phyloP scores from a whole-genome alignment of 441 rosid species.

The Gossypium gossypioides region DNA sequence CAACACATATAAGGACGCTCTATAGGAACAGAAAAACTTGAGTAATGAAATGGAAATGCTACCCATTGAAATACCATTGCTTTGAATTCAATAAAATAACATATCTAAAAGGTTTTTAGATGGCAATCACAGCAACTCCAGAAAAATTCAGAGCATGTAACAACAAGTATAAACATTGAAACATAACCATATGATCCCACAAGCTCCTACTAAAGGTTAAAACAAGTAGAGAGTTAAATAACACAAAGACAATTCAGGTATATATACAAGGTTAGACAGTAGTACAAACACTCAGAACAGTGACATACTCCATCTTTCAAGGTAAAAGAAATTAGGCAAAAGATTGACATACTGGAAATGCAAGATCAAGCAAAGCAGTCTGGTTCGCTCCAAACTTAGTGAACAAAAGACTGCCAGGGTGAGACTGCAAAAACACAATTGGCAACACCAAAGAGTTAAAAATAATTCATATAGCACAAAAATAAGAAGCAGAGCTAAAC shows the following conservation, averaged over 20 bases:
- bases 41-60: not conserved
- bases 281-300: not conserved
- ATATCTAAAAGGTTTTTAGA: not conserved
- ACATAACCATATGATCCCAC: not conserved
- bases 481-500: conserved; percentile 2
- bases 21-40: not conserved
- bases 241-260: not conserved
- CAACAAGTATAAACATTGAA: not conserved
- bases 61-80: not conserved
- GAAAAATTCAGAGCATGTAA: not conserved
- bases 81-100: not conserved
- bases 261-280: not conserved
- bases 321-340: conserved; percentile 1
- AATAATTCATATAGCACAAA: not conserved
- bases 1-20: not conserved
- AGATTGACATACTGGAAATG: conserved; percentile 66
- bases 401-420: conserved; percentile 88
- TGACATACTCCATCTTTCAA: not conserved
- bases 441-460: not conserved
- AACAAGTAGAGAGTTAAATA: conserved; percentile 6
- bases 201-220: not conserved
- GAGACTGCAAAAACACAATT: conserved; percentile 49
- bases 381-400: conserved; percentile 94
- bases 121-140: not conserved
- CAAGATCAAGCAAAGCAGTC: conserved; percentile 88